These are phyloP conservation scores for Coniella lustricola DNA, from an alignment of 2,329 filamentous ascomycete genomes.

Conservation along the genomic window DNA sequence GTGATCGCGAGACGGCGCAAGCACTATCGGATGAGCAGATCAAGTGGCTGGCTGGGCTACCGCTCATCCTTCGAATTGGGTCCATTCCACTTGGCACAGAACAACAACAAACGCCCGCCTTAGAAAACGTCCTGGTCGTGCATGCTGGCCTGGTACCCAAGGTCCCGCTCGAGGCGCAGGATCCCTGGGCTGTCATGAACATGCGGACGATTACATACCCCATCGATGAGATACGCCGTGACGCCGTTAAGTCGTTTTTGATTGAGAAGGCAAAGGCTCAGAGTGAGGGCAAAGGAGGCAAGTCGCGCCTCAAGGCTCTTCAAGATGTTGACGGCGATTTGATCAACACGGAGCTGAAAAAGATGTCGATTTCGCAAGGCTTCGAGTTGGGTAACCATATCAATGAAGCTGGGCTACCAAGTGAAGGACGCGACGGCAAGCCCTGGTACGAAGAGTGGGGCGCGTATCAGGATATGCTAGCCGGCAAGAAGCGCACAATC, in stretches of 20 bases:
- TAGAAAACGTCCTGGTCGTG: slow-evolving; percentile 63
- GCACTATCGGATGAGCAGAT: slow-evolving; percentile 51
- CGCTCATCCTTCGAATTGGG: slow-evolving; percentile 73
- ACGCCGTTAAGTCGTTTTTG: slow-evolving; percentile 26
- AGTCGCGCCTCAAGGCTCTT: slow-evolving; percentile 11
- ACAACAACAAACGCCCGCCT: slow-evolving; percentile 18
- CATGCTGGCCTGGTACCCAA: slow-evolving; percentile 82
- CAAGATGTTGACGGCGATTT: slow-evolving; percentile 13
- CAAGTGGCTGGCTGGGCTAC: slow-evolving; percentile 61
- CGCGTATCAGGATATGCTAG: slow-evolving; percentile 31
- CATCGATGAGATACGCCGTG: slow-evolving; percentile 43
- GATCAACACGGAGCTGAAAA: slow-evolving; percentile 19
- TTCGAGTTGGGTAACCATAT: slow-evolving; percentile 8
- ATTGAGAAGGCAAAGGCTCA: slow-evolving; percentile 26
- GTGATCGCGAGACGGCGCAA: slow-evolving; percentile 49
- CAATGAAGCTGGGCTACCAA: slow-evolving; percentile 25
- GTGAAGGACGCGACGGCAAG: slow-evolving; percentile 44
- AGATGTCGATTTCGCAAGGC: slow-evolving; percentile 11
- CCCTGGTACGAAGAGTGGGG: slow-evolving; percentile 64
- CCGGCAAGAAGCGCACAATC: too few relatives aligned
- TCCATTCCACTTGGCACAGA: slow-evolving; percentile 35
- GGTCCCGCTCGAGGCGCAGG: slow-evolving; percentile 59
- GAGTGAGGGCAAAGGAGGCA: slow-evolving; percentile 16
- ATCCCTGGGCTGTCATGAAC: slow-evolving; percentile 82
- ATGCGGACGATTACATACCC: slow-evolving; percentile 72